These are phyloP conservation scores for Aspergillus taichungensis DNA, from an alignment of 495 filamentous ascomycete genomes.

Conservation along the genomic window DNA sequence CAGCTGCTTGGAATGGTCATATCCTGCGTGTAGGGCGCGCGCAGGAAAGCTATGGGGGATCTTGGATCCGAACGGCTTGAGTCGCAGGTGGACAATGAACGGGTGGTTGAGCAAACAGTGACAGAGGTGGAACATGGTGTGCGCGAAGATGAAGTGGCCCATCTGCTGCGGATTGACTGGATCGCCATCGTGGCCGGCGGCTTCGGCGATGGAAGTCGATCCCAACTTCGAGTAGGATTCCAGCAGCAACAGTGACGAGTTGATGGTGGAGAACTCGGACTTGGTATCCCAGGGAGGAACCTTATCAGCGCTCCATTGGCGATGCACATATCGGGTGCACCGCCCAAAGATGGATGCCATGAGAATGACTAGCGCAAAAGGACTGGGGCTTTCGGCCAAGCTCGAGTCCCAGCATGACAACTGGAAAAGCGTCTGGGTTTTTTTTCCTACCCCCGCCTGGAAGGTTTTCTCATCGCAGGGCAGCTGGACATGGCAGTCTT, in stretches of 20 bases:
- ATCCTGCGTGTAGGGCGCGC: conserved; percentile 11
- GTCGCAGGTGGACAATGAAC: conserved; percentile 13
- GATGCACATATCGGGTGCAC: conserved; percentile 20
- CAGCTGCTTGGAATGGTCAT: conserved; percentile 14
- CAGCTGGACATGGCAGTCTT: conserved; percentile 21
- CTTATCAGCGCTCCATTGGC: conserved; percentile 7
- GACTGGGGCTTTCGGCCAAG: conserved; percentile 11
- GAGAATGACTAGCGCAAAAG: conserved; percentile 18
- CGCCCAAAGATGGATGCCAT: conserved; percentile 21
- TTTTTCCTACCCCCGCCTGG: conserved; percentile 9
- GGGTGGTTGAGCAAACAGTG: conserved; percentile 26
- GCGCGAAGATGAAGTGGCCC: conserved; percentile 19
- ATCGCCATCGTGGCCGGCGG: conserved; percentile 1
- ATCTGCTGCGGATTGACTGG: conserved; percentile 9
- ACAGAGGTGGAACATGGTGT: conserved; percentile 21
- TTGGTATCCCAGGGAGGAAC: conserved; percentile 25
- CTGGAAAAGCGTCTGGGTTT: conserved; percentile 17
- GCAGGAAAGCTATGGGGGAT: conserved; percentile 15
- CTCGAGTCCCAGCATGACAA: conserved; percentile 14
- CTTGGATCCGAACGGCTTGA: conserved; percentile 14
- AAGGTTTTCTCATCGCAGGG: conserved; percentile 22
- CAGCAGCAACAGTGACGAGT: conserved; percentile 17
- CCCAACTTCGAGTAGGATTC: conserved; percentile 19
- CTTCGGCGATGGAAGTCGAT: conserved; percentile 2
- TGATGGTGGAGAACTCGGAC: conserved; percentile 19